Evolutionary conservation across 805 yeast species (phyloP).

Genomic region (Yarrowia hollandica): DNA sequence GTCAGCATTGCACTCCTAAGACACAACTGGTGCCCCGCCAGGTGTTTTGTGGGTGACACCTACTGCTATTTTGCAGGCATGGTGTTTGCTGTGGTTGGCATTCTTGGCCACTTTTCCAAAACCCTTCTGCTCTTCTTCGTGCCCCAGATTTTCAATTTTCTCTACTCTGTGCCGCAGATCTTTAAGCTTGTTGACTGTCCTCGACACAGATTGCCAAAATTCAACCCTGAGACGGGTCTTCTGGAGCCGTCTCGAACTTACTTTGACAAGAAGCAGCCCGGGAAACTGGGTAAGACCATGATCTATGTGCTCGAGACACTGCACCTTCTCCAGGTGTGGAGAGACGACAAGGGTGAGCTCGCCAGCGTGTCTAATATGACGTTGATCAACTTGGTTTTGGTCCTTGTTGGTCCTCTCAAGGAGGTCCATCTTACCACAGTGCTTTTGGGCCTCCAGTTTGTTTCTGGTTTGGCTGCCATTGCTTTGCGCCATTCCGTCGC

Average conservation of each 20-base stretch:
- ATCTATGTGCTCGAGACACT: conserved; percentile 52
- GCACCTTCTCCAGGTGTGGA: conserved; percentile 51
- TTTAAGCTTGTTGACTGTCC: conserved; percentile 90
- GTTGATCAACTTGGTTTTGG: conserved; percentile 75
- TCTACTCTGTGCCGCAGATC: conserved; percentile 90
- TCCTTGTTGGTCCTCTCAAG: conserved; percentile 85
- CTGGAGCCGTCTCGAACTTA: conserved; percentile 65
- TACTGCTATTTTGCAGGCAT: conserved; percentile 97
- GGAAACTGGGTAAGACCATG: conserved; percentile 36
- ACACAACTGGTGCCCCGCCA: conserved; percentile 88
- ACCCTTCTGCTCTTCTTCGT: conserved; percentile 81
- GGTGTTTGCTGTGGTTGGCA: conserved; percentile 97
- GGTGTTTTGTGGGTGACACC: conserved; percentile 96
- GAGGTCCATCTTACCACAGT: conserved; percentile 72
- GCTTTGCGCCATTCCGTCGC: conserved; percentile 80
- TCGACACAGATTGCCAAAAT: conserved; percentile 86
- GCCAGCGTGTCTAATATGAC: conserved; percentile 76
- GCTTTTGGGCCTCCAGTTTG: conserved; percentile 62
- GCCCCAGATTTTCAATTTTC: conserved; percentile 88
- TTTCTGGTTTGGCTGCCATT: conserved; percentile 65
- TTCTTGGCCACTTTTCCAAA: conserved; percentile 93
- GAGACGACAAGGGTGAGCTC: conserved; percentile 39
- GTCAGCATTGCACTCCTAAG: conserved; percentile 73
- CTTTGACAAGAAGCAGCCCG: conserved; percentile 37
- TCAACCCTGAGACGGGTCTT: conserved; percentile 64